Evolutionary conservation across 805 yeast genomes (phyloP).

Genomic region (Starmerella sirachaensis): DNA sequence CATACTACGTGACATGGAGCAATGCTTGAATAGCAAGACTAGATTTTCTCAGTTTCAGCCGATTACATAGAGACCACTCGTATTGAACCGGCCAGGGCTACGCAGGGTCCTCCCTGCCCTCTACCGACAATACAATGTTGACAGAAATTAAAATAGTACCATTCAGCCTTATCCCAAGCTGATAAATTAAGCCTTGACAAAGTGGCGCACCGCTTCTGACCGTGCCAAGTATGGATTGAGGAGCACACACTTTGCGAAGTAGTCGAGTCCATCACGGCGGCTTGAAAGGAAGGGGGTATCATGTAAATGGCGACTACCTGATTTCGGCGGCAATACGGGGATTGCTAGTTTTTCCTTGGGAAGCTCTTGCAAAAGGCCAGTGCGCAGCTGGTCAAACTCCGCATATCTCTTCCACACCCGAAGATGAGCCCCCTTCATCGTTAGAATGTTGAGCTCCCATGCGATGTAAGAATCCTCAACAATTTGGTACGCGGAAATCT

Average conservation of each 20-base stretch:
- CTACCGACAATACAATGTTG: too few species aligned
- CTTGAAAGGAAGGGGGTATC: conserved; percentile 27
- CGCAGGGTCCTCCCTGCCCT: too few species aligned
- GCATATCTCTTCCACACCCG: conserved; percentile 48
- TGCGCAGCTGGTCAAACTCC: conserved; percentile 45
- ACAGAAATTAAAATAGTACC: too few species aligned
- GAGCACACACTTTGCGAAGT: conserved; percentile 35
- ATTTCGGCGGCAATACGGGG: conserved; percentile 38
- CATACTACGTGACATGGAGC: too few species aligned
- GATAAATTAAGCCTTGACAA: too few species aligned
- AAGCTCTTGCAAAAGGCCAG: conserved; percentile 29
- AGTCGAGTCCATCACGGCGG: conserved; percentile 36
- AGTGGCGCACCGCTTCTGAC: conserved; percentile 27
- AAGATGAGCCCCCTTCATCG: conserved; percentile 30
- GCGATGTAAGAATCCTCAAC: conserved; percentile 36
- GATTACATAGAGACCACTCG: too few species aligned
- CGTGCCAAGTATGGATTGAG: conserved; percentile 33
- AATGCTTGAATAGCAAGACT: too few species aligned
- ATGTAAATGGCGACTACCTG: conserved; percentile 25
- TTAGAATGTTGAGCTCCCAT: conserved; percentile 33
- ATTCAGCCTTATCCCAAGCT: too few species aligned
- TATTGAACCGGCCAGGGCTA: too few species aligned
- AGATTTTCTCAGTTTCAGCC: too few species aligned
- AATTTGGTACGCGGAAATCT: conserved; percentile 32
- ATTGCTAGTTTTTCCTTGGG: conserved; percentile 32